Base-by-base conservation (phyloP, 1,284 basidiomycete genomes). In the Melampsora abietis-canadensis region DNA sequence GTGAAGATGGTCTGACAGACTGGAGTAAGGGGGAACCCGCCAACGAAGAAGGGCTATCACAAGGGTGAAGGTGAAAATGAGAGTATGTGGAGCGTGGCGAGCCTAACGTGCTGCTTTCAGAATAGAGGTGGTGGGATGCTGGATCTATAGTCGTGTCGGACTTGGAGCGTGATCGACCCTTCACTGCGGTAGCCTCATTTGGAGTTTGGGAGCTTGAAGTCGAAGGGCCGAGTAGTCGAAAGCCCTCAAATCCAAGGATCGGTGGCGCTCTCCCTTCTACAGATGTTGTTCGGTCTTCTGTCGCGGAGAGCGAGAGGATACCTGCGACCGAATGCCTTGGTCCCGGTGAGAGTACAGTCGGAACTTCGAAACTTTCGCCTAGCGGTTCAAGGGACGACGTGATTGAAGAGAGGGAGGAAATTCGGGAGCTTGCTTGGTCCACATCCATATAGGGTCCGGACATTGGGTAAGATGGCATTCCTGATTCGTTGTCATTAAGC, bases 301-400 rank as follows among this genome's bases (percentile, higher is more conserved):
- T 57, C 21, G 27, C n/a, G n/a, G 51, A 57, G 7, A 57, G 51
- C 17, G 51, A 57, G 7, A 27, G n/a, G n/a, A 57, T 57, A 8
- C 51, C 57, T 66, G 72, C 24, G 48, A 40, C 57, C 27, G 46
- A 51, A 19, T 34, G 57, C 40, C 21, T 57, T n/a, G 40, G 10
- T 24, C 51, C 37, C 4, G 73, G 73, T 12, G 73, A 75, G 31
- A 75, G 31, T 10, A 57, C 12, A 31, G 65, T 67, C 21, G 57
- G 65, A 37, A 75, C 54, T 27, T 75, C 73, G 47, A 75, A 75
- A 48, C 65, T 65, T 64, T 75, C 73, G 37, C 63, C 66, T 7
- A 75, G 73, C 19, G 73, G 73, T 51, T 75, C 73, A 12, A 75
- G 66, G n/a, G 73, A 75, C 19, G 65, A 62, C 8, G 60, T 31